Evolutionary conservation across 163 green algal genomes (phyloP).

Genomic region (Smithsoniella earleae): DNA sequence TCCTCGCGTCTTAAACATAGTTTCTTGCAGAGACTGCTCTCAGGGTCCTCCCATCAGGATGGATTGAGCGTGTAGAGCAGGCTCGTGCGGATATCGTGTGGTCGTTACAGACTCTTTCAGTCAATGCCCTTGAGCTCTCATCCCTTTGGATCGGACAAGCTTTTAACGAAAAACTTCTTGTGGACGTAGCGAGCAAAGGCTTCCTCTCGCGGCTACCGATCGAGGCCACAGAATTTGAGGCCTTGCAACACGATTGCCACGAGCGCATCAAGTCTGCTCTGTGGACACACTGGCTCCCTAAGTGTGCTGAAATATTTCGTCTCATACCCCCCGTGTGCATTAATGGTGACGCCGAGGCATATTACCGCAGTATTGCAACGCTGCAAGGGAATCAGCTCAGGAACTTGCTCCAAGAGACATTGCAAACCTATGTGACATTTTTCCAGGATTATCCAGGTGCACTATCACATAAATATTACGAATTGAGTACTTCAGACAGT

Average conservation of each 20-base stretch:
- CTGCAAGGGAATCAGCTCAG: slow-evolving; percentile 61
- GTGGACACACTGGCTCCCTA: slow-evolving; percentile 59
- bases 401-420: slow-evolving; percentile 43
- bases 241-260: slow-evolving; percentile 45
- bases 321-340: slow-evolving; percentile 57
- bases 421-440: slow-evolving; percentile 49
- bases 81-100: slow-evolving; percentile 56
- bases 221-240: slow-evolving; percentile 35
- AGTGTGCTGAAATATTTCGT: slow-evolving; percentile 59
- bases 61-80: slow-evolving; percentile 38
- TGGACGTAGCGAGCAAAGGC: slow-evolving; percentile 45
- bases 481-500: no score
- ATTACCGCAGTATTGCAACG: slow-evolving; percentile 51
- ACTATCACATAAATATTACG: no score
- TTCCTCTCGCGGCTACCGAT: slow-evolving; percentile 51
- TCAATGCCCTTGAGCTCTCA: slow-evolving; percentile 42
- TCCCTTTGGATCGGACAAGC: slow-evolving; percentile 43
- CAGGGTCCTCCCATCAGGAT: background rate
- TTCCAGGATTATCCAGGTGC: background rate
- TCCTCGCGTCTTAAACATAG: no score
- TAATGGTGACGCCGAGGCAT: slow-evolving; percentile 61
- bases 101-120: slow-evolving; percentile 50
- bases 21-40: slow-evolving; percentile 15
- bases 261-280: slow-evolving; percentile 56
- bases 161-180: slow-evolving; percentile 43